Conservation (phyloP, 164 flowering plant species). For the Sextonia rubra region DNA sequence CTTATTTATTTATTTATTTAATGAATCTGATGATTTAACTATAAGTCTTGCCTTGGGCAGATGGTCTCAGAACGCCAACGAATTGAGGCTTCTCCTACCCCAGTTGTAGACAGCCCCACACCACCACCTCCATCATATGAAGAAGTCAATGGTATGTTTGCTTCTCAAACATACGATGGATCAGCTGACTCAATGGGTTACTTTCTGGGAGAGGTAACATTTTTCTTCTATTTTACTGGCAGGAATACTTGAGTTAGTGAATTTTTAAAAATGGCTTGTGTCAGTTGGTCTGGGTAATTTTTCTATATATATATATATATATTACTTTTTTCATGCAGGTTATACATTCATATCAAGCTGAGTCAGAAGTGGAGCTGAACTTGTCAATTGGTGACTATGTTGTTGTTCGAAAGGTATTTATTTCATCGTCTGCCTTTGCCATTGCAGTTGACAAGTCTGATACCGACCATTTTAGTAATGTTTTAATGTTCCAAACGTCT, state of each 20-base stretch:
- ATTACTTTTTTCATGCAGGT: constrained; percentile 39
- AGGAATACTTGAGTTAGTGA: not conserved
- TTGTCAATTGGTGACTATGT: constrained; percentile 77
- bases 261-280: not conserved
- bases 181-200: constrained; percentile 54
- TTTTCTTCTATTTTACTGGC: not conserved
- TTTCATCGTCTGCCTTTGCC: not conserved
- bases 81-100: constrained; percentile 68
- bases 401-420: constrained; percentile 81
- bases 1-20: not conserved
- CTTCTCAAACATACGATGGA: constrained; percentile 46
- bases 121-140: constrained; percentile 81
- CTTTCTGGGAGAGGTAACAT: constrained; percentile 78
- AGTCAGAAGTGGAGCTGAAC: constrained; percentile 76
- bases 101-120: constrained; percentile 34
- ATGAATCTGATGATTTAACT: constrained; percentile 4
- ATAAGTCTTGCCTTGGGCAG: constrained; percentile 23
- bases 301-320: not conserved
- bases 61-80: constrained; percentile 73
- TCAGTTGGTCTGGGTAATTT: not conserved
- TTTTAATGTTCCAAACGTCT: too few relatives aligned
- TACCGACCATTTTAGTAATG: too few relatives aligned
- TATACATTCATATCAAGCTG: constrained; percentile 67
- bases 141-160: constrained; percentile 56
- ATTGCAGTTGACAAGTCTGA: too few relatives aligned